Evolutionary conservation across 1,284 basidiomycete genomes (phyloP).

Genomic region (Cryptococcus jaspeensis): DNA sequence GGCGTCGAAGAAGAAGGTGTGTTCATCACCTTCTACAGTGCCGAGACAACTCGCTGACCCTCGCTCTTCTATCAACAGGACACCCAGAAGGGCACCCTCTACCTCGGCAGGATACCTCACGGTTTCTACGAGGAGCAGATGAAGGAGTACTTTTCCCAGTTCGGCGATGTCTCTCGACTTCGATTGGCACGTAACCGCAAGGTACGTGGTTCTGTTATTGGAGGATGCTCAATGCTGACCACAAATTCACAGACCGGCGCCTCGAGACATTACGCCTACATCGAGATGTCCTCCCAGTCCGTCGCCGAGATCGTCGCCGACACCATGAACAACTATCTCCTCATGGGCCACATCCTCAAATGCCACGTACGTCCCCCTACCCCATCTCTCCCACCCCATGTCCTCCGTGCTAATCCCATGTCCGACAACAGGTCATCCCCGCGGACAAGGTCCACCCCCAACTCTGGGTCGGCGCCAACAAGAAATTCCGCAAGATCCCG

Average conservation of each 20-base stretch:
- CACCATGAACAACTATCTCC: constrained; percentile 98
- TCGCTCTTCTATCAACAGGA: constrained; percentile 19
- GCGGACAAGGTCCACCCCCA: constrained; percentile 87
- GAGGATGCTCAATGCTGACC: too few relatives aligned
- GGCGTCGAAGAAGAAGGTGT: constrained; percentile 73
- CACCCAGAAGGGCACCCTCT: constrained; percentile 76
- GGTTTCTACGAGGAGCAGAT: constrained; percentile 97
- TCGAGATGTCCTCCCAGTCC: constrained; percentile 86
- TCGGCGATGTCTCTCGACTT: constrained; percentile 84
- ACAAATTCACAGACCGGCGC: constrained; percentile 69
- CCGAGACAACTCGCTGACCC: constrained; percentile 2
- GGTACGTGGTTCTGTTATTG: constrained; percentile 53
- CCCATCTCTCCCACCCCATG: not conserved
- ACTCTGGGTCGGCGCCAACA: constrained; percentile 91
- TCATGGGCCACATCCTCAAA: constrained; percentile 87
- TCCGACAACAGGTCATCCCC: constrained; percentile 60
- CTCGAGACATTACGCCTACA: constrained; percentile 95
- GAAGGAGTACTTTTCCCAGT: constrained; percentile 89
- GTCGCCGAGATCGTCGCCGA: constrained; percentile 95
- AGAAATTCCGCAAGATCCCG: constrained; percentile 81
- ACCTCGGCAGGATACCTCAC: constrained; percentile 87
- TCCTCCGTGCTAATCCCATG: not conserved
- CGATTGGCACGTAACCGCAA: constrained; percentile 91
- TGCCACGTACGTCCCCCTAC: constrained; percentile 59
- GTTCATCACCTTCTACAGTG: constrained; percentile 35